Base-by-base conservation (phyloP, 805 yeast genomes). In the Pichia kluyveri region DNA sequence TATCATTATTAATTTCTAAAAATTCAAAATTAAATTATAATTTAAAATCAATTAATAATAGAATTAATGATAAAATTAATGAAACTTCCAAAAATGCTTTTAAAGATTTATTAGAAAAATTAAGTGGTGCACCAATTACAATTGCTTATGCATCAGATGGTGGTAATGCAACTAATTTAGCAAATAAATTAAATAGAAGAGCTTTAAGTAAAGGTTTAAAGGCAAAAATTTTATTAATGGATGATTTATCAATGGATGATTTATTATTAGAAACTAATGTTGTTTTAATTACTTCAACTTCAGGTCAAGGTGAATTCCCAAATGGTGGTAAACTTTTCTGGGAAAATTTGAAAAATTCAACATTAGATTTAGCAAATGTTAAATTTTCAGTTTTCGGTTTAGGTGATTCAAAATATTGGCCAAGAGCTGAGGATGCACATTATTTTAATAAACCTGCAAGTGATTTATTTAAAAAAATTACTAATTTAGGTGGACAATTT, bases 391-490 rank as follows among this genome's bases (percentile, higher is more conserved):
- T 80, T 28, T 85, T 85, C 57, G 91, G 89, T 59, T 71, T 84
- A 60, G 93, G 93, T 60, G 93, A 84, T 65, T 79, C 86, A 43
- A 79, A 79, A 61, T 89, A 91, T 71, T 91, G 98, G 98, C 98
- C 98, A 58, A 80, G 98, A 69, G 86, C 87, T 66, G 96, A 91
- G 67, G 98, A 91, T 69, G 81, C 82, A 57, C 91, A 86, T 65
- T 91, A 86, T 70, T 91, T 88, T 70, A 91, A 91, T 72, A 90
- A 89, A 65, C 98, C 98, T 15, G 78, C 83, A 18, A 75, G 75
- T 54, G 96, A 89, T 64, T 69, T 91, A 54, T 71, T 68, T 61
- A 77, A 76, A 53, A 80, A 83, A 53, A 68, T 91, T 53, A 70
- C 69, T 53, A 69, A 83, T 50, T 73, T 87, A 50, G 93, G 95